Percentiles rank a stretch among this genome's conserved stretches.
phyloP scores from a whole-genome alignment of 306 rosid genomes.

The Sechiopsis laciniata region DNA sequence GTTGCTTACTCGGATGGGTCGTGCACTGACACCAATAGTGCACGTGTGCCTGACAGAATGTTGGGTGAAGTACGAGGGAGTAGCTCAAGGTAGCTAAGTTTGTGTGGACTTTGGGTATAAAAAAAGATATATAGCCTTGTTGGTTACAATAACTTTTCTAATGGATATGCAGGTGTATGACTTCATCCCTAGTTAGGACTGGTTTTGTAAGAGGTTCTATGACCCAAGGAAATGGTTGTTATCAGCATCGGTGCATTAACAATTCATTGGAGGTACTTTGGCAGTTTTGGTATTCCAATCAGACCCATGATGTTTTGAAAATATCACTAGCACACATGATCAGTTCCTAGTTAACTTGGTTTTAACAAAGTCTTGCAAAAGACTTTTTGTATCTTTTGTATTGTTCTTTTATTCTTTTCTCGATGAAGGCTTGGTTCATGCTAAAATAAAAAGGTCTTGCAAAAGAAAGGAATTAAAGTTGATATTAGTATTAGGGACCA shows the following conservation, averaged over 20 bases:
- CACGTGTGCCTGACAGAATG: constrained; percentile 95
- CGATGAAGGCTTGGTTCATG: no score
- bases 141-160: constrained; percentile 29
- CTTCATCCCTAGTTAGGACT: constrained; percentile 86
- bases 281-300: constrained; percentile 13
- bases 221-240: constrained; percentile 96
- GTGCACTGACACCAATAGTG: constrained; percentile 84
- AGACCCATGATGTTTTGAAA: background rate
- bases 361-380: background rate
- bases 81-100: constrained; percentile 57
- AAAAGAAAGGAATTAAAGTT: no score
- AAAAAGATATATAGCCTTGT: constrained; percentile 15
- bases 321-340: background rate
- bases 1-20: constrained; percentile 98
- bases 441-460: background rate
- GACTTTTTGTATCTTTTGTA: no score
- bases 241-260: constrained; percentile 80
- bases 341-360: background rate
- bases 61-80: constrained; percentile 93
- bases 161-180: constrained; percentile 67
- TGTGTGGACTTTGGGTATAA: background rate
- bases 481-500: no score
- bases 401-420: no score
- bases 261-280: constrained; percentile 66
- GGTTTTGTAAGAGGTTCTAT: constrained; percentile 84